Evolutionary conservation across 2,329 filamentous ascomycete genomes (phyloP).

Genomic region (Paradendryphiella salina): DNA sequence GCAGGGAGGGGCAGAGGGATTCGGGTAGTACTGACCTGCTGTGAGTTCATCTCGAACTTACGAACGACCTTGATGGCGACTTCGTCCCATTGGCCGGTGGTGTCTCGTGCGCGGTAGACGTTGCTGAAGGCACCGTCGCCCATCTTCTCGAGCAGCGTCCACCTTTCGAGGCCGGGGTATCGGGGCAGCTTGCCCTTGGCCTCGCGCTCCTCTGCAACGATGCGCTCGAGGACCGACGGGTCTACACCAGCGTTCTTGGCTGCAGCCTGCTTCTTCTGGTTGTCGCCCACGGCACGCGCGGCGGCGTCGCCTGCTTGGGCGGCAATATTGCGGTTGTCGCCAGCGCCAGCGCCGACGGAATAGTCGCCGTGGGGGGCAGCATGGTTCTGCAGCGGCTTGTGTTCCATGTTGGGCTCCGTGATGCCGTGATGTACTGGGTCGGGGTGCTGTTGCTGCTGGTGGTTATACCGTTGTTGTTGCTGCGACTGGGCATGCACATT

Average conservation of each 20-base stretch:
- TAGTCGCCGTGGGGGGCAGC: slow-evolving; percentile 59
- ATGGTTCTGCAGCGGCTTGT: slow-evolving; percentile 58
- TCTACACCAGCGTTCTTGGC: slow-evolving; percentile 55
- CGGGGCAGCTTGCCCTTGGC: slow-evolving; percentile 81
- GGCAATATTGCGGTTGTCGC: slow-evolving; percentile 65
- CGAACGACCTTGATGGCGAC: slow-evolving; percentile 98
- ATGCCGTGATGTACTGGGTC: slow-evolving; percentile 60
- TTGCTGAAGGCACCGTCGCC: slow-evolving; percentile 99
- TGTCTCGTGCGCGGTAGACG: slow-evolving; percentile 87
- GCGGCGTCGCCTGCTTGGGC: slow-evolving; percentile 69
- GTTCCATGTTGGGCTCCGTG: slow-evolving; percentile 61
- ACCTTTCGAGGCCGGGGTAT: slow-evolving; percentile 84
- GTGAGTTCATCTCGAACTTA: slow-evolving; percentile 98
- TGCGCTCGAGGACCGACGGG: slow-evolving; percentile 72
- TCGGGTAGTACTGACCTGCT: slow-evolving; percentile 75
- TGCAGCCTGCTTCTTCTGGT: slow-evolving; percentile 59
- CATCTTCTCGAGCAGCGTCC: slow-evolving; percentile 93
- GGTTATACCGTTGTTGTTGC: slow-evolving; percentile 61
- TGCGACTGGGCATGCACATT: slow-evolving; percentile 63
- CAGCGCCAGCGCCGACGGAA: slow-evolving; percentile 64
- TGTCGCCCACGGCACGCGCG: slow-evolving; percentile 64
- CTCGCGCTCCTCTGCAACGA: slow-evolving; percentile 90
- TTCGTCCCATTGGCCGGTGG: slow-evolving; percentile 70
- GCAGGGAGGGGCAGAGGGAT: slow-evolving; percentile 5
- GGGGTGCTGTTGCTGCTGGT: slow-evolving; percentile 33